Base-by-base conservation (phyloP, 1,139 yeast genomes). In the Candida pseudoviswanathii region DNA sequence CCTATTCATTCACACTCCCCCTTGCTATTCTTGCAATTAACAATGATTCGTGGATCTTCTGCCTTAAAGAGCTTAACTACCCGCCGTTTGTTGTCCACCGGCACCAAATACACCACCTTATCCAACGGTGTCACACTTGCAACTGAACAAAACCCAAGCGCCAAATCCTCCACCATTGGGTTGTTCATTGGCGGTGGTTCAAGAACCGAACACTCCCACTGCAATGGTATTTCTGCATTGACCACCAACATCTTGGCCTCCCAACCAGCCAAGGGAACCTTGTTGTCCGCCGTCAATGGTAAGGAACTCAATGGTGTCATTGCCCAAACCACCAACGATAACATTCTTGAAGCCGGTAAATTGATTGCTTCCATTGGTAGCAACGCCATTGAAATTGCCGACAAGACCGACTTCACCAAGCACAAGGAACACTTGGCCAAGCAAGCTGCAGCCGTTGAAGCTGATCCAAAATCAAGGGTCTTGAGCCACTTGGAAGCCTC, bases 161-260 rank as follows among this genome's bases (percentile, higher is more conserved):
- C 87, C 53, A 64, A 76, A 51, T 66, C 83, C 32, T 75, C 89
- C 39, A 75, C 89, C 37, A 76, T 86, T 56, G 94, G 94, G 67
- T 69, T 86, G 50, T 87, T 78, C 68, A 73, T 78, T 63, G 86
- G 86, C 55, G 88, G 90, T 48, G 96, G 96, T 66, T 84, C 92
- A 48, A 78, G 91, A 67, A 70, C 87, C 47, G 96, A 87, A 71
- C 87, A 85, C 70, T 78, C 88, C 47, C 86, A 82, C 80, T 84
- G 84, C 74, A 86, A 87, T 59, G 96, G 96, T 80, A 81, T 85
- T 50, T 79, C 92, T 49, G 81, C 87, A 54, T 73, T 87, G 62
- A 75, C 85, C 58, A 71, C 86, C 66, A 72, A 77, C 56, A 67
- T 80, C 37, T 75, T 85, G 65, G 69, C 73, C 43, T 43, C 45